Evolutionary conservation across 805 yeast genomes (phyloP).

Genomic region (Zygosaccharomyces kombuchaensis): DNA sequence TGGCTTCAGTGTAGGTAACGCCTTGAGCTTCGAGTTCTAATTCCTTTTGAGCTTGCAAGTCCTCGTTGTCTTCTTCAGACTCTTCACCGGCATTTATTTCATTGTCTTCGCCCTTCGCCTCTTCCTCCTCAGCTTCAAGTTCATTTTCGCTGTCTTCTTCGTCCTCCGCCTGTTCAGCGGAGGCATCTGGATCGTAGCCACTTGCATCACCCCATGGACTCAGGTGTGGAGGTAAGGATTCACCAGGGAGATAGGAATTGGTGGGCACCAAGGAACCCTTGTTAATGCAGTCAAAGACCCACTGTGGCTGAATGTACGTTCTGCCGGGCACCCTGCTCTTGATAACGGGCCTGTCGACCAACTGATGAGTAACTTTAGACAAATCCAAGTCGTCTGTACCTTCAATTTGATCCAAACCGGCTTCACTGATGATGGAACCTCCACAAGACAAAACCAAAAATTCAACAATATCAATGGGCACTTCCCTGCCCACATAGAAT

Average conservation of each 20-base stretch:
- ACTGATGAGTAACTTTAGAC: conserved; percentile 80
- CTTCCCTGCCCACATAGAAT: conserved; percentile 92
- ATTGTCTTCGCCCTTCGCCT: conserved; percentile 37
- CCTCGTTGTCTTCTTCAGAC: conserved; percentile 54
- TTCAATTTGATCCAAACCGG: conserved; percentile 72
- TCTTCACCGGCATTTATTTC: conserved; percentile 39
- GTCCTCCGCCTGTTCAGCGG: conserved; percentile 38
- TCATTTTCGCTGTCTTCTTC: conserved; percentile 25
- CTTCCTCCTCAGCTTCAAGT: conserved; percentile 48
- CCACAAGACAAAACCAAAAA: conserved; percentile 83
- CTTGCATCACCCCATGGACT: conserved; percentile 99
- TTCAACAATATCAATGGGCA: conserved; percentile 86
- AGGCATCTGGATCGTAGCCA: conserved; percentile 77
- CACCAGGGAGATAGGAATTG: conserved; percentile 87
- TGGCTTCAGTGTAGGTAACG: conserved; percentile 62
- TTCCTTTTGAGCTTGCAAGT: conserved; percentile 65
- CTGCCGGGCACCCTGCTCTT: conserved; percentile 78
- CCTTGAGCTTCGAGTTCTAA: conserved; percentile 89
- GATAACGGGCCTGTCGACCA: conserved; percentile 86
- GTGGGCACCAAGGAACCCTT: conserved; percentile 71
- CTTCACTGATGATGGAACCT: conserved; percentile 80
- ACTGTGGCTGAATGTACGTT: conserved; percentile 94
- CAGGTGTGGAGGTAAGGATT: conserved; percentile 90
- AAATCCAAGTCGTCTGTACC: conserved; percentile 49
- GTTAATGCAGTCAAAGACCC: conserved; percentile 92